A percentile compares a stretch with the other conserved stretches of the same genome.
Conservation (phyloP, 2,329 filamentous ascomycete species). For the Claviceps capensis region DNA sequence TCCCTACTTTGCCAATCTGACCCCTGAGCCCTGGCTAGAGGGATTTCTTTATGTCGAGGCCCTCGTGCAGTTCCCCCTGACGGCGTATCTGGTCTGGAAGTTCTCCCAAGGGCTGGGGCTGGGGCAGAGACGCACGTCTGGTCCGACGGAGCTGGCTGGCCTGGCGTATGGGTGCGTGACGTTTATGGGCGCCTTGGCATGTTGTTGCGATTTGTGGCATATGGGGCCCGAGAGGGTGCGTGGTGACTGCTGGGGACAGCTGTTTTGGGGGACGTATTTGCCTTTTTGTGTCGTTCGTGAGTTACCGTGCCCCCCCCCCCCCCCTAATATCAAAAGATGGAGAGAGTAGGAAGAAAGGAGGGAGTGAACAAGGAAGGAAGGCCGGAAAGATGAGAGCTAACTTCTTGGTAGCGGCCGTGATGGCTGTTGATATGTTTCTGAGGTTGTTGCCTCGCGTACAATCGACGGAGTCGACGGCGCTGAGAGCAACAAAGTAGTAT, state of each 20-base stretch:
- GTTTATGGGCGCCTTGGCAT: constrained; percentile 36
- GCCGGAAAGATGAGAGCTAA: neutral
- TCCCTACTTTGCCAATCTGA: constrained; percentile 31
- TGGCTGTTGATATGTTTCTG: constrained; percentile 41
- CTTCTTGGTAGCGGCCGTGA: constrained; percentile 26
- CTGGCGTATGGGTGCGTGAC: constrained; percentile 38
- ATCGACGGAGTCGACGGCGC: neutral
- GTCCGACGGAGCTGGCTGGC: constrained; percentile 32
- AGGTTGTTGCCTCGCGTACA: constrained; percentile 32
- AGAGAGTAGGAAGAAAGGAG: neutral
- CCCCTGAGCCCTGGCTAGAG: constrained; percentile 34
- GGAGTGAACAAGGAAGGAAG: neutral
- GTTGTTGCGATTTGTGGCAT: constrained; percentile 34
- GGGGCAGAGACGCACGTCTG: constrained; percentile 16
- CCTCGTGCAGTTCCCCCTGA: constrained; percentile 35
- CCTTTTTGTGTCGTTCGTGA: constrained; percentile 40
- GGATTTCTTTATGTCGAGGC: constrained; percentile 37
- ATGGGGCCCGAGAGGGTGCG: constrained; percentile 30
- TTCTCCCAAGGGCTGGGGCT: constrained; percentile 18
- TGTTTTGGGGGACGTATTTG: constrained; percentile 36
- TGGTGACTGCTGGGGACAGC: constrained; percentile 27
- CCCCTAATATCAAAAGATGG: too few relatives aligned
- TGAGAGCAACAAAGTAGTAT: neutral
- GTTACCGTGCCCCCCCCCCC: constrained; percentile 12
- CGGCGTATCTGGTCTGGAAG: constrained; percentile 30